Conservation (phyloP, 2,329 filamentous ascomycete genomes). For the Polychaeton citri region DNA sequence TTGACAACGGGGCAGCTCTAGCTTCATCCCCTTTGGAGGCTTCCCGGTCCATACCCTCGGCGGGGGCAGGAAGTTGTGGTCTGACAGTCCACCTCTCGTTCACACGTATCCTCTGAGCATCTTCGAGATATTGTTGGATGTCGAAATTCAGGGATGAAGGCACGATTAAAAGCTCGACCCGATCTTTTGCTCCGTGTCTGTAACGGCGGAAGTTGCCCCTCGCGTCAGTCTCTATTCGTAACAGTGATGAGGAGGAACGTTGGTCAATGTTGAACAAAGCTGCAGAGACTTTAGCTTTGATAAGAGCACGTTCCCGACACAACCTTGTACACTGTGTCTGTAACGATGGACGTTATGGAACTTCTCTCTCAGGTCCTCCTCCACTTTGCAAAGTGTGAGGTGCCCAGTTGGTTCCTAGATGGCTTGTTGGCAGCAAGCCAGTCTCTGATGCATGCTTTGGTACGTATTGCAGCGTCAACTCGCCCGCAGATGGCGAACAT, state of each 20-base stretch:
- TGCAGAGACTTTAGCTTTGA: too few species aligned
- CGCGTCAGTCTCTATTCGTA: too few species aligned
- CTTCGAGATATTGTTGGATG: slow-evolving; percentile 15
- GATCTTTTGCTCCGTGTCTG: too few species aligned
- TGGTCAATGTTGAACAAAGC: too few species aligned
- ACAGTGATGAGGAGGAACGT: too few species aligned
- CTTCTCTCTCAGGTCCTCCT: slow-evolving; percentile 17
- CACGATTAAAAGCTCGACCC: slow-evolving; percentile 9
- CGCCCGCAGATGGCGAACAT: slow-evolving; percentile 17
- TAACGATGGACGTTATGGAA: too few species aligned
- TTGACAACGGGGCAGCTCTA: slow-evolving; percentile 7
- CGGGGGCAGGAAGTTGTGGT: slow-evolving; percentile 42
- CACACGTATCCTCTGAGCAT: slow-evolving; percentile 2
- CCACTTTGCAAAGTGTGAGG: slow-evolving; percentile 13
- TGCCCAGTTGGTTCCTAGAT: slow-evolving; percentile 1
- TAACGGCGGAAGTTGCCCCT: too few species aligned
- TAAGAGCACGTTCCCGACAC: too few species aligned
- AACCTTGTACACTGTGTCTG: too few species aligned
- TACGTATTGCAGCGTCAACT: slow-evolving; percentile 5
- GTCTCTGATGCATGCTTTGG: slow-evolving; percentile 8
- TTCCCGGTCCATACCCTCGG: slow-evolving; percentile 35
- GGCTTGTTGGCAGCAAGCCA: slow-evolving; percentile 7
- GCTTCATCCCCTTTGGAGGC: slow-evolving; percentile 5
- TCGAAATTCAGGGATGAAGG: slow-evolving; percentile 14
- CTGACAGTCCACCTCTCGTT: slow-evolving; percentile 17